phyloP scores from a whole-genome alignment of 352 stramenopile genomes.

The Blastocystis sp. region DNA sequence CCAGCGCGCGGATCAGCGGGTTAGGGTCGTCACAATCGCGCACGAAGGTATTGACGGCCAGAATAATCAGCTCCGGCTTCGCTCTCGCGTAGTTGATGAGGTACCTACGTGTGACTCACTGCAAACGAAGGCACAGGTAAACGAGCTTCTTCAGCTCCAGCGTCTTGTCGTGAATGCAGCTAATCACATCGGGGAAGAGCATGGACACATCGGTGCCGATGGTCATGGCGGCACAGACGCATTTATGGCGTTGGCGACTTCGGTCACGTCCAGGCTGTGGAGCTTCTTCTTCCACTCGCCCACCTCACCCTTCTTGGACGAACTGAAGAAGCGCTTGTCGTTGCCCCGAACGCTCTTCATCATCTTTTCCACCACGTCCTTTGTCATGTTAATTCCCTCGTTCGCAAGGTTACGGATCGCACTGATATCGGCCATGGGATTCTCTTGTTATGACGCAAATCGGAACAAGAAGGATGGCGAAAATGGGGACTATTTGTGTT shows the following conservation, averaged over 20 bases:
- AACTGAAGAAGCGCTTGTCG: constrained; percentile 96
- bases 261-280: constrained; percentile 88
- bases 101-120: constrained; percentile 72
- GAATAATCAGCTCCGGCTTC: constrained; percentile 93
- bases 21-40: constrained; percentile 84
- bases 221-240: constrained; percentile 97
- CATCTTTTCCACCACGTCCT: constrained; percentile 48
- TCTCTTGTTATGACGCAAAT: not conserved
- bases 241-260: constrained; percentile 98
- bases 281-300: constrained; percentile 94
- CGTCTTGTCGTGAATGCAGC: constrained; percentile 86
- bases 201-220: constrained; percentile 97
- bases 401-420: constrained; percentile 59
- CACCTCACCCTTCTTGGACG: constrained; percentile 95
- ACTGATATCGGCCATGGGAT: constrained; percentile 38
- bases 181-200: constrained; percentile 98
- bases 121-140: constrained; percentile 82
- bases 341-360: constrained; percentile 76
- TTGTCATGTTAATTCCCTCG: constrained; percentile 60
- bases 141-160: constrained; percentile 96
- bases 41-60: constrained; percentile 98
- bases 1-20: constrained; percentile 88
- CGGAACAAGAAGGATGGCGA: no score
- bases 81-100: constrained; percentile 99
- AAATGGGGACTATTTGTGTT: no score